Base-by-base conservation (phyloP, 148 eudicot species). In the Silene conica region DNA sequence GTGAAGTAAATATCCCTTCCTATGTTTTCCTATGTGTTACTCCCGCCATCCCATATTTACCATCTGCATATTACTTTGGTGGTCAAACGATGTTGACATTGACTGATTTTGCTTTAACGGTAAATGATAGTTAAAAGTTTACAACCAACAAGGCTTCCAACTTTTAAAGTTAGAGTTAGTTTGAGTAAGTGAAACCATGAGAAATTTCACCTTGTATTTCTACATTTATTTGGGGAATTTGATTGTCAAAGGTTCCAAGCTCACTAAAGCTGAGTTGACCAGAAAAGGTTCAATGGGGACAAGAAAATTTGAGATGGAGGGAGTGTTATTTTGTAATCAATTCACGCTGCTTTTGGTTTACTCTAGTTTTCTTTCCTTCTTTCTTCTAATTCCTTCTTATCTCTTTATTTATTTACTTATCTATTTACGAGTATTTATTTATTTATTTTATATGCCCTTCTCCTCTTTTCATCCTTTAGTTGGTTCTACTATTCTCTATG, bases 1-100 rank as follows among this genome's bases (percentile, higher is more conserved):
- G 87, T 91, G 73, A 89, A 83, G 97, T 91, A 86, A 71, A 80
- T 54, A 19, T 52, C 20, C 23, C 56, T 15, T 52, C 60, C 60
- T 31, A 31, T 31, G 4, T 20, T 22, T 68, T 48, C 8, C 46
- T 10, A 2, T 67, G 21, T 43, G 13, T 67, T 63, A 50, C 55
- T 50, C 16, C 55, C 55, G 13, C 18, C 55, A 15, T 50, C 55
- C 55, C 55, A 50, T 50, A 13, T 50, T 50, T 13, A 50, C 14
- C 9, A 4, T 50, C 16, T 50, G 55, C 55, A 50, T 50, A 12
- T 50, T 13, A 50, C 55, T 50, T 50, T 15, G 16, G 15, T 50
- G 14, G 55, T 50, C 55, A 50, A 50, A 50, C 14, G 55, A 3
- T 13, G 3, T 50, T 5, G 16, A 18, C 55, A 3, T 1, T 50